Evolutionary conservation across 2,329 filamentous ascomycete species (phyloP).

Genomic region (Macrophomina phaseolina): DNA sequence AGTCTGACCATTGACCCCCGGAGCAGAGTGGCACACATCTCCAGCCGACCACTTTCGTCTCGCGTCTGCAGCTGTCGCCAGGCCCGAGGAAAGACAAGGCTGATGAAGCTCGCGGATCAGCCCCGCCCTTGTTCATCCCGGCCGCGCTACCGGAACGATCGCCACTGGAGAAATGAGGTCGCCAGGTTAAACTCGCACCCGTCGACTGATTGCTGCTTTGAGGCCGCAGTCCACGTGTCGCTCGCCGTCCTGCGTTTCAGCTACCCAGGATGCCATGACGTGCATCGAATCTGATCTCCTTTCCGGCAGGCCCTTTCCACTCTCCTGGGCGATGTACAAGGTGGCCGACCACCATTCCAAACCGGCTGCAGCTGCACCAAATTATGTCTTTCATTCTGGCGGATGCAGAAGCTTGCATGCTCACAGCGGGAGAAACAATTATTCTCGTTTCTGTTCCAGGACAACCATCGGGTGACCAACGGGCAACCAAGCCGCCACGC

Average conservation of each 20-base stretch:
- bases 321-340: not conserved
- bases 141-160: conserved; percentile 10
- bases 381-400: too few species aligned
- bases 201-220: not conserved
- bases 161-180: conserved; percentile 10
- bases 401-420: too few species aligned
- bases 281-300: not conserved
- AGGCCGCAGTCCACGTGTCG: conserved; percentile 1
- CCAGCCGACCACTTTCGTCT: not conserved
- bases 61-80: not conserved
- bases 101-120: not conserved
- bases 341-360: not conserved
- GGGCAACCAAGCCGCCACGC: not conserved
- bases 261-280: not conserved
- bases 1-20: not conserved
- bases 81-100: not conserved
- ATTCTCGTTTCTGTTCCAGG: too few species aligned
- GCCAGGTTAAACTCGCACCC: conserved; percentile 3
- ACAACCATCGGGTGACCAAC: not conserved
- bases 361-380: not conserved
- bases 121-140: not conserved
- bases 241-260: not conserved
- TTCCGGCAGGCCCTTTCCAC: not conserved
- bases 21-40: not conserved
- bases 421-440: too few species aligned